Evolutionary conservation across 2,329 filamentous ascomycete species (phyloP), one percentile per base, ranked within the genome.

Genomic region (Penicillium sp.): DNA sequence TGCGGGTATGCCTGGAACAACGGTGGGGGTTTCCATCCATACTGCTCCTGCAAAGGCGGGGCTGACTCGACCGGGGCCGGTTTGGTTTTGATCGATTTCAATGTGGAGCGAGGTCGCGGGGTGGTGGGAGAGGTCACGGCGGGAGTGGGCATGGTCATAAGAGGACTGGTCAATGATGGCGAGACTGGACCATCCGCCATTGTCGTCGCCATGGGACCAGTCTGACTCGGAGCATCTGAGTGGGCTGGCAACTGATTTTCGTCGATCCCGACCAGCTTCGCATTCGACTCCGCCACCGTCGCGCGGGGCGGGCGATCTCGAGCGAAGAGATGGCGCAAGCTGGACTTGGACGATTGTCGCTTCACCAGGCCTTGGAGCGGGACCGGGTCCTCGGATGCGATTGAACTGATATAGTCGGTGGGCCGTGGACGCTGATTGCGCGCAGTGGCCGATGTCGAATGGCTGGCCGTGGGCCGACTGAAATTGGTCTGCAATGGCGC

Each of bases 1-100:
- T 95, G 90, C 0, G 88, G 85, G 64, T 90, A 95, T 9, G 88
- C 89, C 65, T 95, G 86, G 66, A 90, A 94, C 9, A 96, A 72
- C 2, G 89, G 87, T 5, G 88, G 87, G 12, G 84, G 79, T 47
- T 81, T 78, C 83, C 83, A 88, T 9, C 58, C 58, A 27, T 56
- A 58, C 58, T 61, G 48, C 59, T 65, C 57, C 46, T 56, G 53
- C 8, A 54, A 53, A 2, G 53, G 37, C 1, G 53, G 42, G 35
- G 64, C 58, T 27, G 60, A 51, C 9, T 64, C 66, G 4, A 43
- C 42, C 3, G 53, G 65, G 5, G 44, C 39, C 2, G 55, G 48
- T 43, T 48, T 57, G 8, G 55, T 44, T n/a, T 60, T 59, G 33
- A 52, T 36, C 6, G 59, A 60, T 12, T 59, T 56, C 9, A 57